Conservation (phyloP, 2,329 filamentous ascomycete genomes). For the Botryotinia convoluta region DNA sequence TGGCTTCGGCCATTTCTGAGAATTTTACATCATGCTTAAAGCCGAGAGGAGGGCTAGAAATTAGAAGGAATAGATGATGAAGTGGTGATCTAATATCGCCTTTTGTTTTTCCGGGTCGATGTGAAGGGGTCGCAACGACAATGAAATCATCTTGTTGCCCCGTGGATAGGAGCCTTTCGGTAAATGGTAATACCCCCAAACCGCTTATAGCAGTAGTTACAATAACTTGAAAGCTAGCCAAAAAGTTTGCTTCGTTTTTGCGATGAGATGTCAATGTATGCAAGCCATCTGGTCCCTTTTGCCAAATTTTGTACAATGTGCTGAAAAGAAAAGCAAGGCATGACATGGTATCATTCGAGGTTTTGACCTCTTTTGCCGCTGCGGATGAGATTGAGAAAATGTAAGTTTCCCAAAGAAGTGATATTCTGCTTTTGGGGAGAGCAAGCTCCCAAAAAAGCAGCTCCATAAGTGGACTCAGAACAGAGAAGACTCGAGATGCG, state of each 20-base stretch:
- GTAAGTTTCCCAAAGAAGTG: constrained; percentile 59
- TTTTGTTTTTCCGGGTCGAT: constrained; percentile 51
- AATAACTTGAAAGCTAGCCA: constrained; percentile 53
- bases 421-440: constrained; percentile 54
- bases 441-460: constrained; percentile 61
- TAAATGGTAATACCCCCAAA: constrained; percentile 60
- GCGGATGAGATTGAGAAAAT: constrained; percentile 63
- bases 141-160: constrained; percentile 56
- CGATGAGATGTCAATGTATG: constrained; percentile 24
- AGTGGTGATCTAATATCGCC: constrained; percentile 57
- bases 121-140: constrained; percentile 62
- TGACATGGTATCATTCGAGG: constrained; percentile 76
- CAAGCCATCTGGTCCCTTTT: constrained; percentile 43
- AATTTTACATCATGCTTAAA: constrained; percentile 32
- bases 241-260: constrained; percentile 45
- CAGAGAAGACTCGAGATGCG: constrained; percentile 59
- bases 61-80: constrained; percentile 61
- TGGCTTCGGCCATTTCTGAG: constrained; percentile 42
- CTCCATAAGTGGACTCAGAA: constrained; percentile 59
- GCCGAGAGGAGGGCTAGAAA: constrained; percentile 39
- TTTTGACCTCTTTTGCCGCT: constrained; percentile 83
- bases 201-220: constrained; percentile 49
- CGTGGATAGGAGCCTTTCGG: constrained; percentile 56
- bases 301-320: constrained; percentile 69
- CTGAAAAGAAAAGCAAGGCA: constrained; percentile 73